These are phyloP conservation scores for Amanita subjunquillea DNA, from an alignment of 768 basidiomycete genomes.

Conservation along the genomic window DNA sequence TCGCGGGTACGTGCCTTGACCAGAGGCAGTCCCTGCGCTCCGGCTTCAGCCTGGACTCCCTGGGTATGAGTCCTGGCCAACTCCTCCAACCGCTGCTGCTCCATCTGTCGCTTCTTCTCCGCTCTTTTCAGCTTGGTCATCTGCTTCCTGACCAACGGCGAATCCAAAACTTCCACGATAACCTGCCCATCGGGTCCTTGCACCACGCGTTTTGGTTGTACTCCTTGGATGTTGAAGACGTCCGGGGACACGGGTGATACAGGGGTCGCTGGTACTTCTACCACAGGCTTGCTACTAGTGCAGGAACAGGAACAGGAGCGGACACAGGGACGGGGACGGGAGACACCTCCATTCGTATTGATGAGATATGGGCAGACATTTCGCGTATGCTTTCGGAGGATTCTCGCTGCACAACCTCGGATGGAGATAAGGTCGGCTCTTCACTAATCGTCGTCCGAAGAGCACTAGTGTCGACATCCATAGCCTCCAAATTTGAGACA, in stretches of 20 bases:
- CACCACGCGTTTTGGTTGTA: slow-evolving; percentile 15
- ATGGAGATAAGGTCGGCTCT: neutral
- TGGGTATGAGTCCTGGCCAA: neutral
- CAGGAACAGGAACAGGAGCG: neutral
- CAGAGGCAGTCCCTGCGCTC: neutral
- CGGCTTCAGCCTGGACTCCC: neutral
- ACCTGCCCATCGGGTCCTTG: slow-evolving; percentile 34
- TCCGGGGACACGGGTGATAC: slow-evolving; percentile 1
- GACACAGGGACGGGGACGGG: neutral
- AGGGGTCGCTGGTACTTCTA: neutral
- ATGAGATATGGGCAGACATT: neutral
- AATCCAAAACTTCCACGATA: slow-evolving; percentile 65
- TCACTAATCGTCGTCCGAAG: slow-evolving; percentile 6
- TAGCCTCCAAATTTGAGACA: slow-evolving; percentile 5
- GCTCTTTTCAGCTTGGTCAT: slow-evolving; percentile 40
- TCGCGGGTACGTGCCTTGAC: neutral
- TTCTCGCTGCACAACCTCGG: neutral
- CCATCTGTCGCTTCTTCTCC: slow-evolving; percentile 18
- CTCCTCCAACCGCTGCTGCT: slow-evolving; percentile 13
- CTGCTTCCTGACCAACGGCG: slow-evolving; percentile 54
- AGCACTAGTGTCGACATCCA: slow-evolving; percentile 6
- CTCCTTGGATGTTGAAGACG: slow-evolving; percentile 9
- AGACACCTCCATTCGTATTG: neutral
- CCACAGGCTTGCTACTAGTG: neutral
- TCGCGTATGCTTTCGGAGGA: neutral